phyloP scores from a whole-genome alignment of 2,329 filamentous ascomycete genomes.

The Xylariaceae sp. region DNA sequence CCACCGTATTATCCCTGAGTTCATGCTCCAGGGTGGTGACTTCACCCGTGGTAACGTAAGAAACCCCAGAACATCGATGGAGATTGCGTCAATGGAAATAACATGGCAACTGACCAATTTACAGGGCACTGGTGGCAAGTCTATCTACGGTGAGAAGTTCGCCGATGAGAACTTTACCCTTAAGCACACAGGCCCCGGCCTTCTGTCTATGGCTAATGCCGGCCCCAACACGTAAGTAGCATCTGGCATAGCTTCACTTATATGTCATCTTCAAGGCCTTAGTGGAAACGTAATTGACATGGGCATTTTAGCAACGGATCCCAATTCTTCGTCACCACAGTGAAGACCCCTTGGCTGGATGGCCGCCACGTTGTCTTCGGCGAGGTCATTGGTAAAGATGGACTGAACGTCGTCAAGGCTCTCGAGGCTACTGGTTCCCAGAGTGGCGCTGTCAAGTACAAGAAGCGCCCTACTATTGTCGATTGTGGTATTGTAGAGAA shows the following conservation, averaged over 20 bases:
- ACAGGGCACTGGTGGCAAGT: slow-evolving; percentile 88
- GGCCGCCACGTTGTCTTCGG: slow-evolving; percentile 87
- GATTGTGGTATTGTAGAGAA: slow-evolving; percentile 56
- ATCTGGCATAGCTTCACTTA: neutral
- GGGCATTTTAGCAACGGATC: slow-evolving; percentile 79
- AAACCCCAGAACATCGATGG: slow-evolving; percentile 27
- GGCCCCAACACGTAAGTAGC: slow-evolving; percentile 82
- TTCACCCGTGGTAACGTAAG: slow-evolving; percentile 91
- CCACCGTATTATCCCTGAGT: slow-evolving; percentile 91
- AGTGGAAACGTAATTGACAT: slow-evolving; percentile 3
- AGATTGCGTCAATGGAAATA: neutral
- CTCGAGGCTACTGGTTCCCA: slow-evolving; percentile 65
- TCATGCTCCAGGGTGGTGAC: slow-evolving; percentile 97
- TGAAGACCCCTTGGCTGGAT: slow-evolving; percentile 84
- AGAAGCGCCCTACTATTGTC: slow-evolving; percentile 64
- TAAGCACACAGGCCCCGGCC: slow-evolving; percentile 76
- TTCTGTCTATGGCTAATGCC: slow-evolving; percentile 95
- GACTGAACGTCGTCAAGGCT: slow-evolving; percentile 61
- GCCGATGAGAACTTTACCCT: slow-evolving; percentile 87
- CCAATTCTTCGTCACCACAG: slow-evolving; percentile 97
- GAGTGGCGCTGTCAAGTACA: slow-evolving; percentile 61
- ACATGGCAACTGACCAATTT: slow-evolving; percentile 6
- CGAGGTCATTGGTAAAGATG: slow-evolving; percentile 64
- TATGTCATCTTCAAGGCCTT: neutral
- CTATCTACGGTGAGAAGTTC: slow-evolving; percentile 96